Evolutionary conservation across 73 alveolate species (phyloP).

Genomic region (Tetrahymena thermophila): DNA sequence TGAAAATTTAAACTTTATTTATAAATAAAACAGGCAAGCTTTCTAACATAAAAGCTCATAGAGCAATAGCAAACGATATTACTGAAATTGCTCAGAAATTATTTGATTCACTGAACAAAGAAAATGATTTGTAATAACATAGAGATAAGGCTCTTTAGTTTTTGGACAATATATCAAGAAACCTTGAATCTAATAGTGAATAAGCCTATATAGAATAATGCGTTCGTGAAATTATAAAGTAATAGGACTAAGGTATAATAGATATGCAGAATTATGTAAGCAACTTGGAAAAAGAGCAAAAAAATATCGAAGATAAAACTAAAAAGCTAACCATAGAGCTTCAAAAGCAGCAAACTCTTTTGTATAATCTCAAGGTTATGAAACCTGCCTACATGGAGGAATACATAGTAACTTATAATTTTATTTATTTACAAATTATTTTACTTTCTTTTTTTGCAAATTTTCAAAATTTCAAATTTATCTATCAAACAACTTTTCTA

Average conservation of each 20-base stretch:
- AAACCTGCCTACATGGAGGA: constrained; percentile 38
- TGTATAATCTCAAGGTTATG: constrained; percentile 2
- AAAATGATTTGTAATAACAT: constrained; percentile 60
- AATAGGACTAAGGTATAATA: constrained; percentile 1
- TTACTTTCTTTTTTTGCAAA: too few species aligned
- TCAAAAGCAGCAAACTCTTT: background rate
- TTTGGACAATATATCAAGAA: constrained; percentile 6
- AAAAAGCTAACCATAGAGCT: background rate
- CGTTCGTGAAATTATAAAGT: constrained; percentile 11
- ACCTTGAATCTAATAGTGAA: constrained; percentile 4
- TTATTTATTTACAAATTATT: too few species aligned
- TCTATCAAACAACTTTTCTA: too few species aligned
- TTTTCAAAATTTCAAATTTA: too few species aligned
- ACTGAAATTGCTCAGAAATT: constrained; percentile 90
- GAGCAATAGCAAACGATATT: constrained; percentile 78
- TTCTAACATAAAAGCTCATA: constrained; percentile 66
- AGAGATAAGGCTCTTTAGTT: constrained; percentile 22
- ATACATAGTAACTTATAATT: background rate
- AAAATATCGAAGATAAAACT: too few species aligned
- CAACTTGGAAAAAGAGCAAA: background rate
- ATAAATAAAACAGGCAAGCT: constrained; percentile 43
- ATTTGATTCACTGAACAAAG: constrained; percentile 91
- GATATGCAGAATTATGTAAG: constrained; percentile 16
- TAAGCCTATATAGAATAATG: constrained; percentile 1
- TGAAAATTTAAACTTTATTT: too few species aligned